Base-by-base conservation (phyloP, 2,329 filamentous ascomycete genomes). In the Xylaria digitata region DNA sequence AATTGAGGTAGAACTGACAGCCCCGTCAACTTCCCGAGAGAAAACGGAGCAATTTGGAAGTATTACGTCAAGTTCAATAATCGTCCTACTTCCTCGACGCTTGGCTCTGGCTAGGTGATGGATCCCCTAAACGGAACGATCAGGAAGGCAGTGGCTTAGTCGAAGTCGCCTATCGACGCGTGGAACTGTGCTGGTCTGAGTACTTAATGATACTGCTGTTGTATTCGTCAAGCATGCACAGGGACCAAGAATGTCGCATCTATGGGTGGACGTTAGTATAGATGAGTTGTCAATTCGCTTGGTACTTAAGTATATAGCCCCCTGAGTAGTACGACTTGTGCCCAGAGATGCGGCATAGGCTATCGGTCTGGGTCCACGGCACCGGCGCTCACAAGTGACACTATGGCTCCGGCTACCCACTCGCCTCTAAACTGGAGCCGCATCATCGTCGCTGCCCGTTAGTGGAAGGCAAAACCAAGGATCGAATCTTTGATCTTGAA, bases 321-420 rank as follows among this genome's bases (percentile, higher is more conserved):
- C 43, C 43, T 40, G 43, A 48, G 34, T 46, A 46, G 30, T 46
- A 23, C 45, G 23, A 13, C 26, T 32, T 32, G 26, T 58, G 19
- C 4, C 4, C 52, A 48, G 43, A 30, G 56, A 34, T 45, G 56
- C 66, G 63, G 66, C 59, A 59, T 50, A 66, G 68, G 68, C 68
- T 70, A 46, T 70, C 68, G 68, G 68, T 43, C 48, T 60, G 55
- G 63, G 52, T 54, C 59, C 19, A 53, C 63, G 65, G 65, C 49
- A 62, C 67, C 63, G 67, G 67, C 37, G 37, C 15, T 26, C 45
- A 42, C 45, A 3, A 30, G 46, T 37, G n/a, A 21, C 50, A 19
- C 53, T 30, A 43, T 26, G 15, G 15, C 45, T 23, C 56, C 61
- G 65, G 65, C 65, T 56, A 56, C 15, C 53, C 61, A 67, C 58